Percentiles rank a stretch among this genome's conserved stretches.
Conservation (phyloP, 2,329 filamentous ascomycete species). For the Sporothrix pallida region DNA sequence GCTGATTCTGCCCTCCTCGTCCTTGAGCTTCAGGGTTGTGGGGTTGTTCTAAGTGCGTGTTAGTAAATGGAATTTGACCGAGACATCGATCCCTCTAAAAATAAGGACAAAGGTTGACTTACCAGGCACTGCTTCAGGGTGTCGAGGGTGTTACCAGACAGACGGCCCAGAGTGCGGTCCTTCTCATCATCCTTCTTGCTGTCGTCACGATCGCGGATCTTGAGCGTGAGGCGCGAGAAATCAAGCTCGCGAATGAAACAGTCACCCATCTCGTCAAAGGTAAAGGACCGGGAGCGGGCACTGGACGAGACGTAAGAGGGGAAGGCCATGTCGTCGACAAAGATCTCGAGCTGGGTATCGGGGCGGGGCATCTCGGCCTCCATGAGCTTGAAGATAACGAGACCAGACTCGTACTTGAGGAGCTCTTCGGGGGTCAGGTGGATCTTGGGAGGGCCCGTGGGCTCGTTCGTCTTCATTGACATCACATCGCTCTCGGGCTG, state of each 20-base stretch:
- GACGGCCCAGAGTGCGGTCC: constrained; percentile 74
- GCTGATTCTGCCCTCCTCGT: constrained; percentile 75
- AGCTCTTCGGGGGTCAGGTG: constrained; percentile 80
- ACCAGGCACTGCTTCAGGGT: constrained; percentile 87
- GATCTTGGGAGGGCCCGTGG: constrained; percentile 71
- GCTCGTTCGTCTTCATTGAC: constrained; percentile 48
- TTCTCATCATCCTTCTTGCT: constrained; percentile 72
- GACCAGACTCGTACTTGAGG: constrained; percentile 82
- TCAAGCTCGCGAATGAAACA: constrained; percentile 97
- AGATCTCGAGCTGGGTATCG: constrained; percentile 80
- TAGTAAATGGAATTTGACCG: not conserved
- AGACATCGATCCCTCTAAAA: not conserved
- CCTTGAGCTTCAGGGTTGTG: constrained; percentile 78
- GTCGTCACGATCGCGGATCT: constrained; percentile 76
- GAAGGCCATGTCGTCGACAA: constrained; percentile 95
- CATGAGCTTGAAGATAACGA: constrained; percentile 92
- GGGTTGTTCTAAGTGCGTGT: constrained; percentile 73
- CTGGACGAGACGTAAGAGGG: constrained; percentile 84
- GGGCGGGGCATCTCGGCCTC: constrained; percentile 82
- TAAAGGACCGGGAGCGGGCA: constrained; percentile 69
- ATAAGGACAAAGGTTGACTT: constrained; percentile 47
- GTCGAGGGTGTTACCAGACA: constrained; percentile 83
- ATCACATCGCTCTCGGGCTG: constrained; percentile 40
- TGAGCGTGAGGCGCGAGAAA: constrained; percentile 88
- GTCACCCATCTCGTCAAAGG: constrained; percentile 91